A percentile compares a stretch with the other conserved stretches of the same genome.
These are phyloP conservation scores for Coprinopsis strossmayeri DNA, from an alignment of 768 basidiomycete species.

Conservation along the genomic window DNA sequence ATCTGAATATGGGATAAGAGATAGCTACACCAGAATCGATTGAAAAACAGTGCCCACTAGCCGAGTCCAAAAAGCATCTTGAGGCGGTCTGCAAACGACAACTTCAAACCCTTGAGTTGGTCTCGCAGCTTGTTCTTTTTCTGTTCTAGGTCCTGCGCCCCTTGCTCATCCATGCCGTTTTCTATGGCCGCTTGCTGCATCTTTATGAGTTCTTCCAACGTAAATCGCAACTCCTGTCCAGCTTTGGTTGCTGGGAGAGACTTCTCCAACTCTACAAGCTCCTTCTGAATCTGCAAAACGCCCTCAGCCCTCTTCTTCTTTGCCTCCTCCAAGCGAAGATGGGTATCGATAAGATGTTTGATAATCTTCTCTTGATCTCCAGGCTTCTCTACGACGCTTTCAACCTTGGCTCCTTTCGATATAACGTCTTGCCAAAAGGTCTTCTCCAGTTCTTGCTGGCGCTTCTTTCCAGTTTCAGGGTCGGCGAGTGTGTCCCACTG, in stretches of 20 bases:
- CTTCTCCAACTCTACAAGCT: neutral
- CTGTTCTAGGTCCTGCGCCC: neutral
- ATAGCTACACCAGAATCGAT: neutral
- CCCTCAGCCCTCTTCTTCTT: neutral
- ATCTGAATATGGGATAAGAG: neutral
- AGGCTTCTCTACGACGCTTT: neutral
- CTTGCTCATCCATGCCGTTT: neutral
- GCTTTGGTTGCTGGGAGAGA: neutral
- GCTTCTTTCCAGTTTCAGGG: neutral
- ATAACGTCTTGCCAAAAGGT: constrained; percentile 2
- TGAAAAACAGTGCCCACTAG: neutral
- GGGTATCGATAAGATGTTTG: neutral
- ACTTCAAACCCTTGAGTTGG: neutral
- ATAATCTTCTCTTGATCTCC: neutral
- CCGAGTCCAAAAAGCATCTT: neutral
- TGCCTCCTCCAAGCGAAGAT: neutral
- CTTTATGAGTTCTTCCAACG: neutral
- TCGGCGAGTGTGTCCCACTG: constrained; percentile 2
- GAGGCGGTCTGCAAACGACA: neutral
- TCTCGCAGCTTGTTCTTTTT: neutral
- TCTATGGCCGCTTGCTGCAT: neutral
- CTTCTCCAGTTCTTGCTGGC: constrained; percentile 1
- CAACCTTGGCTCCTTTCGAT: neutral
- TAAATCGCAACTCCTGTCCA: neutral
- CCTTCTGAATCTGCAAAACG: neutral